phyloP scores from a whole-genome alignment of 371 early-diverging fungal genomes.

The Quaeritorhiza haematococci region DNA sequence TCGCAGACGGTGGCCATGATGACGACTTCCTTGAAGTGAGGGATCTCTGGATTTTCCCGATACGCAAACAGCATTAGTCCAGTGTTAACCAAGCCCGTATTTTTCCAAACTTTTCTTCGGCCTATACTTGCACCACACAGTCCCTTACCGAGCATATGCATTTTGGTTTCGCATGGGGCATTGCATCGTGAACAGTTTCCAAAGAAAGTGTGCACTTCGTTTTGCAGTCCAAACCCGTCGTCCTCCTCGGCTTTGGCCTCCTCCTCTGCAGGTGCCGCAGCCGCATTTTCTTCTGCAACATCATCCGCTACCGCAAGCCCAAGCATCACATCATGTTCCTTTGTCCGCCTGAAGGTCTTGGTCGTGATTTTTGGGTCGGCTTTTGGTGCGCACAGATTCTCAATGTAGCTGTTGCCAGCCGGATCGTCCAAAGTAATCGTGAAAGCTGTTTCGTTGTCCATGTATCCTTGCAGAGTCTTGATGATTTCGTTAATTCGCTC shows the following conservation, averaged over 20 bases:
- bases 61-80: too few species aligned
- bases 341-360: constrained; percentile 63
- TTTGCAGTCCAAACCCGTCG: constrained; percentile 55
- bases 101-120: too few species aligned
- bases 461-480: constrained; percentile 54
- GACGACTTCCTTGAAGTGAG: constrained; percentile 92
- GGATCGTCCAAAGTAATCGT: constrained; percentile 83
- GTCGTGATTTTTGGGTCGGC: constrained; percentile 71
- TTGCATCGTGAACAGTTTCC: constrained; percentile 85
- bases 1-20: constrained; percentile 95
- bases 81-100: too few species aligned
- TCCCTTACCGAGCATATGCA: constrained; percentile 67
- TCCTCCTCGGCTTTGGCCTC: constrained; percentile 41
- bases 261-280: constrained; percentile 44
- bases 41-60: constrained; percentile 53
- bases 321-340: constrained; percentile 71
- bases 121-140: background rate
- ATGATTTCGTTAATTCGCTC: constrained; percentile 71
- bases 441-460: constrained; percentile 40
- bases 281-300: constrained; percentile 35
- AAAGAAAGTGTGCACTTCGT: constrained; percentile 68
- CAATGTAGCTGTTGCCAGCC: constrained; percentile 88
- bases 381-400: constrained; percentile 52
- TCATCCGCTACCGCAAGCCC: constrained; percentile 62
- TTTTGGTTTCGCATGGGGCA: constrained; percentile 78